Percentiles rank a stretch among this genome's conserved stretches.
Evolutionary conservation across 2,329 filamentous ascomycete species (phyloP).

Genomic region (Stagonosporopsis tanaceti): DNA sequence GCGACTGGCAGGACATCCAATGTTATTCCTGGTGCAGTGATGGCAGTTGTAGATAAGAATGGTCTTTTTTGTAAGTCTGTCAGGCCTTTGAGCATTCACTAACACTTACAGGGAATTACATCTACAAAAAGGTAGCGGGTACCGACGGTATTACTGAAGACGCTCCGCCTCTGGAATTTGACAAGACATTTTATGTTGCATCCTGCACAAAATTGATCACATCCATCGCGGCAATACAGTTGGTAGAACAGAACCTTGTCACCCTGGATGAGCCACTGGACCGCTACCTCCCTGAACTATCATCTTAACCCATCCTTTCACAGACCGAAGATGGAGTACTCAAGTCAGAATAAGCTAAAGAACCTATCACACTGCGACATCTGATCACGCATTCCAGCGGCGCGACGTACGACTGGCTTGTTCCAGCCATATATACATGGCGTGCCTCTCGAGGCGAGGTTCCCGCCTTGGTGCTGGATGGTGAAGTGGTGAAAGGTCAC

Average conservation of each 20-base stretch:
- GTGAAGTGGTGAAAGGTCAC: slow-evolving; percentile 44
- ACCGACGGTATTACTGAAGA: slow-evolving; percentile 43
- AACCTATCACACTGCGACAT: neutral
- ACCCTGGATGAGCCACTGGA: slow-evolving; percentile 2
- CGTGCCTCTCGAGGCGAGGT: neutral
- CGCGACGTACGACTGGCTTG: slow-evolving; percentile 5
- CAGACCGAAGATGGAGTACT: slow-evolving; percentile 1
- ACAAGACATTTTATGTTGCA: slow-evolving; percentile 55
- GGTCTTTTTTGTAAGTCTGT: neutral
- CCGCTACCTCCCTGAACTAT: neutral
- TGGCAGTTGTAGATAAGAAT: slow-evolving; percentile 27
- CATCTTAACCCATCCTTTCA: slow-evolving; percentile 2
- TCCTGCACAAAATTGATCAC: slow-evolving; percentile 44
- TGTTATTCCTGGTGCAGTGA: slow-evolving; percentile 26
- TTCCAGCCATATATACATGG: neutral
- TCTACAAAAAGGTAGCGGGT: neutral
- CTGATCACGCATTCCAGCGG: slow-evolving; percentile 5
- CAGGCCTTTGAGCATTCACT: neutral
- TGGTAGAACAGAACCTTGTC: slow-evolving; percentile 39
- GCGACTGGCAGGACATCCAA: slow-evolving; percentile 29
- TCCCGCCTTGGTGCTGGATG: neutral
- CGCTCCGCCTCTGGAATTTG: slow-evolving; percentile 60
- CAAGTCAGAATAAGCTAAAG: neutral
- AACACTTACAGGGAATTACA: neutral
- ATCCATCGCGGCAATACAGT: slow-evolving; percentile 39